Conservation (phyloP, 2,329 filamentous ascomycete species). For the Colletotrichum sp. region DNA sequence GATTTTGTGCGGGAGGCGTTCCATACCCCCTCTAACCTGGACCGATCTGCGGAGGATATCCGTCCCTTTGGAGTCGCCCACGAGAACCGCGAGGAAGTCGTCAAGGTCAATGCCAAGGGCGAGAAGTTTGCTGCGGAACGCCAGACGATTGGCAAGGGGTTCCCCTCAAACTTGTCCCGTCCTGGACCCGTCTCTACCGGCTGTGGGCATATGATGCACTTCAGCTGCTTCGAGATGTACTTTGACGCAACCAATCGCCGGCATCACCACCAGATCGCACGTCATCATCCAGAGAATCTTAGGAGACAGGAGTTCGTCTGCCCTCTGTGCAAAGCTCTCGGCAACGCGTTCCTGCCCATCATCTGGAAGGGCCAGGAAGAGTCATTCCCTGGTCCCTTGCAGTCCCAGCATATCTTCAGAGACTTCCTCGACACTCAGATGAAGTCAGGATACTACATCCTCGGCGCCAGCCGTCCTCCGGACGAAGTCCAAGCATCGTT, state of each 20-base stretch:
- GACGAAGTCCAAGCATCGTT: slow-evolving; percentile 40
- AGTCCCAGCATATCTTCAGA: slow-evolving; percentile 64
- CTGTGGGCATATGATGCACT: slow-evolving; percentile 99
- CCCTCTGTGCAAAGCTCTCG: slow-evolving; percentile 93
- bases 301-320: slow-evolving; percentile 90
- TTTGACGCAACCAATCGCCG: slow-evolving; percentile 82
- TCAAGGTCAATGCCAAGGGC: slow-evolving; percentile 77
- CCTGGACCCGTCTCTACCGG: slow-evolving; percentile 85
- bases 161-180: slow-evolving; percentile 69
- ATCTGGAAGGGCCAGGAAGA: slow-evolving; percentile 95
- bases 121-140: slow-evolving; percentile 74
- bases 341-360: slow-evolving; percentile 93
- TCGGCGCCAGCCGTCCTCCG: slow-evolving; percentile 35
- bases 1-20: slow-evolving; percentile 86
- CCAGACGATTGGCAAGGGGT: slow-evolving; percentile 88
- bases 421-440: slow-evolving; percentile 71
- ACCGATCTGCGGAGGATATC: slow-evolving; percentile 81
- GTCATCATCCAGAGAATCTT: slow-evolving; percentile 87
- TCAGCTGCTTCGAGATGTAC: slow-evolving; percentile 91
- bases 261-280: slow-evolving; percentile 90
- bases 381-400: slow-evolving; percentile 76
- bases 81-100: slow-evolving; percentile 79
- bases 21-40: slow-evolving; percentile 79
- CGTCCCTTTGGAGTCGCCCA: slow-evolving; percentile 91
- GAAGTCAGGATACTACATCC: slow-evolving; percentile 44